phyloP scores from a whole-genome alignment of 306 rosid genomes.

The Castanea mollissima region DNA sequence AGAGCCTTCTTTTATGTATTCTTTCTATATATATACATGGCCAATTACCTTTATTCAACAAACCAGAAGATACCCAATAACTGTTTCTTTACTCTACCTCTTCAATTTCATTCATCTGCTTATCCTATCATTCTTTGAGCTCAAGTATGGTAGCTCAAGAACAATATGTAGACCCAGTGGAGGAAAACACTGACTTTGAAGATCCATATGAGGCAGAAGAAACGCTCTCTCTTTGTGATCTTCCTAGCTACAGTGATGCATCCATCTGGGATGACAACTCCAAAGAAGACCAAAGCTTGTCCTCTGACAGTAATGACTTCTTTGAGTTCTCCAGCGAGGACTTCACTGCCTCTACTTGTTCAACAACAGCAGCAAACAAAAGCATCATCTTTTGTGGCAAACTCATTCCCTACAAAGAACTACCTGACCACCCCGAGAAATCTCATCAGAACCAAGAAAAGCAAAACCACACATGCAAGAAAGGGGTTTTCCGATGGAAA shows the following conservation, averaged over 20 bases:
- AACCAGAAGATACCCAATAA: not conserved
- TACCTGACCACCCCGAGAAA: not conserved
- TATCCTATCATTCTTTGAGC: not conserved
- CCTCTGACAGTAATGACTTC: conserved; percentile 40
- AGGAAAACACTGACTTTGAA: conserved; percentile 26
- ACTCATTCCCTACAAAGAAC: conserved; percentile 55
- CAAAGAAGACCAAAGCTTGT: conserved; percentile 26
- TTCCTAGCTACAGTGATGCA: conserved; percentile 52
- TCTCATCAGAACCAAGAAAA: not conserved
- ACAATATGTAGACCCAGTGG: conserved; percentile 1
- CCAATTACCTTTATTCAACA: not conserved
- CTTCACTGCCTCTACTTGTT: conserved; percentile 33
- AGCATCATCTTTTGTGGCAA: conserved; percentile 82
- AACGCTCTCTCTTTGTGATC: conserved; percentile 68
- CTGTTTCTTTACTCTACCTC: not conserved
- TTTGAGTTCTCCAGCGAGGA: conserved; percentile 77
- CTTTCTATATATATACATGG: conserved; percentile 10
- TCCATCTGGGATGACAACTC: conserved; percentile 41
- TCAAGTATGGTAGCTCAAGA: conserved; percentile 36
- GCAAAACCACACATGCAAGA: not conserved
- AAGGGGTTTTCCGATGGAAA: conserved; percentile 16
- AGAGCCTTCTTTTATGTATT: not conserved
- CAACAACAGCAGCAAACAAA: conserved; percentile 17
- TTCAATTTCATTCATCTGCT: not conserved
- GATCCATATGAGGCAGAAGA: conserved; percentile 59